Percentiles rank a stretch among this genome's conserved stretches.
These are phyloP conservation scores for Tolypocladium pustulatum DNA, from an alignment of 2,329 filamentous ascomycete genomes.

Conservation along the genomic window DNA sequence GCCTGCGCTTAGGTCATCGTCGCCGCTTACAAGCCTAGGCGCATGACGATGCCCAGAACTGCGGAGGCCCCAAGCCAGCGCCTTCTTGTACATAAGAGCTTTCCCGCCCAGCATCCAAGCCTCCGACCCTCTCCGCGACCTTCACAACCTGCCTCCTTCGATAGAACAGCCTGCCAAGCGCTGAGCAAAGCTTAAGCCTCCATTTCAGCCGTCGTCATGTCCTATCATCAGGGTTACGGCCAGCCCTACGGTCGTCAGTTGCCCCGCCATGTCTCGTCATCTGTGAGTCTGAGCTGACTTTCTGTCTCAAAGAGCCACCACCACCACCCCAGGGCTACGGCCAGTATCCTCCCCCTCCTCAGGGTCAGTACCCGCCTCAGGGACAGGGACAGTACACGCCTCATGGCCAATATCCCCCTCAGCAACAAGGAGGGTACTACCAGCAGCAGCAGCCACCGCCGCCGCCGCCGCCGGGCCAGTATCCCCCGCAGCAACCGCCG, in stretches of 20 bases:
- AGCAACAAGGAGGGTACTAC: constrained; percentile 17
- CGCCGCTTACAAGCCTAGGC: not conserved
- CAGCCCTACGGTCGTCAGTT: constrained; percentile 25
- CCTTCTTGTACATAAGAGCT: not conserved
- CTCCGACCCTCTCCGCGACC: not conserved
- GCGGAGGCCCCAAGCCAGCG: not conserved
- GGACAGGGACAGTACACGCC: constrained; percentile 17
- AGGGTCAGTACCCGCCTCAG: constrained; percentile 15
- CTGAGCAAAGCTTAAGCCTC: not conserved
- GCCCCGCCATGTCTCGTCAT: not conserved
- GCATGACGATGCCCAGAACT: not conserved
- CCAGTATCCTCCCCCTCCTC: constrained; percentile 17
- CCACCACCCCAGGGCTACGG: constrained; percentile 29
- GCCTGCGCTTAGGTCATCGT: not conserved
- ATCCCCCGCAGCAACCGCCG: constrained; percentile 15
- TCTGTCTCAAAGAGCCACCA: constrained; percentile 15
- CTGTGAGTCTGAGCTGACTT: not conserved
- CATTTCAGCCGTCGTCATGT: constrained; percentile 14
- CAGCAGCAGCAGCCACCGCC: constrained; percentile 15
- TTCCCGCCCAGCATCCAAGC: not conserved
- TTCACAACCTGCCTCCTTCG: not conserved
- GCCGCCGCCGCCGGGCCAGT: constrained; percentile 12
- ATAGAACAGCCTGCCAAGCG: not conserved
- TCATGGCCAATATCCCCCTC: constrained; percentile 18
- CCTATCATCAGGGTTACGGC: constrained; percentile 22